phyloP scores from a whole-genome alignment of 805 yeast species.

The Cyberlindnera suaveolens region DNA sequence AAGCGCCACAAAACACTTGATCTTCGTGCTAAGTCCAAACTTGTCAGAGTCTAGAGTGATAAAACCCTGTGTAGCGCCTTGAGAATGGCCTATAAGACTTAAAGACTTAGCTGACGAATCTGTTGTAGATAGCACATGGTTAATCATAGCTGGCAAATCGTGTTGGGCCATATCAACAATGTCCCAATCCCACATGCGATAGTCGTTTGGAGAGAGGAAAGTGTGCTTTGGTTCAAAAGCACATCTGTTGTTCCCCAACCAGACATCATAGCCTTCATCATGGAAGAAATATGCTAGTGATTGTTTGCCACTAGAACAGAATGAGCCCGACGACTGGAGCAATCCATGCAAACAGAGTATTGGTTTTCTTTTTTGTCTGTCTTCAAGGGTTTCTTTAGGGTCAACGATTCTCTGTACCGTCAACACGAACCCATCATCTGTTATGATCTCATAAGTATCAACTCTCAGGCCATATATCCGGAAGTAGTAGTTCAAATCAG shows the following conservation, averaged over 20 bases:
- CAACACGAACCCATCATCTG: constrained; percentile 78
- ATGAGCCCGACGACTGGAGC: constrained; percentile 82
- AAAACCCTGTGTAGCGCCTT: constrained; percentile 87
- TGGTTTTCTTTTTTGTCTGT: constrained; percentile 43
- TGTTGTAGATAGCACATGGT: constrained; percentile 43
- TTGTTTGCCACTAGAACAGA: constrained; percentile 72
- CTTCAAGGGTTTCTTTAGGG: constrained; percentile 26
- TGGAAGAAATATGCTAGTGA: constrained; percentile 60
- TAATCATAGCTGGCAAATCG: constrained; percentile 72
- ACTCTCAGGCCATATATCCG: constrained; percentile 53
- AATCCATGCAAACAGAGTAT: constrained; percentile 80
- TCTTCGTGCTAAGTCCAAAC: constrained; percentile 41
- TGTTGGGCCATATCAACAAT: constrained; percentile 71
- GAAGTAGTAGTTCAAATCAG: constrained; percentile 66
- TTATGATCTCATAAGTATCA: constrained; percentile 51
- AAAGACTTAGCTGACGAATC: constrained; percentile 35
- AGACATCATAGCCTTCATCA: constrained; percentile 68
- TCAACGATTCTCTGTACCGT: constrained; percentile 56
- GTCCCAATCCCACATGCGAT: constrained; percentile 90
- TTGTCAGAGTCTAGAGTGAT: constrained; percentile 52
- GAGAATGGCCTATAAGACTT: constrained; percentile 77
- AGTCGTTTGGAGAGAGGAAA: constrained; percentile 34
- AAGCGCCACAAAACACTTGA: constrained; percentile 66
- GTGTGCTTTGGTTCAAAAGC: constrained; percentile 73
- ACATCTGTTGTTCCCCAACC: constrained; percentile 90